These are phyloP conservation scores for Vitis cinerea DNA, from an alignment of 164 flowering plant genomes.

Conservation along the genomic window DNA sequence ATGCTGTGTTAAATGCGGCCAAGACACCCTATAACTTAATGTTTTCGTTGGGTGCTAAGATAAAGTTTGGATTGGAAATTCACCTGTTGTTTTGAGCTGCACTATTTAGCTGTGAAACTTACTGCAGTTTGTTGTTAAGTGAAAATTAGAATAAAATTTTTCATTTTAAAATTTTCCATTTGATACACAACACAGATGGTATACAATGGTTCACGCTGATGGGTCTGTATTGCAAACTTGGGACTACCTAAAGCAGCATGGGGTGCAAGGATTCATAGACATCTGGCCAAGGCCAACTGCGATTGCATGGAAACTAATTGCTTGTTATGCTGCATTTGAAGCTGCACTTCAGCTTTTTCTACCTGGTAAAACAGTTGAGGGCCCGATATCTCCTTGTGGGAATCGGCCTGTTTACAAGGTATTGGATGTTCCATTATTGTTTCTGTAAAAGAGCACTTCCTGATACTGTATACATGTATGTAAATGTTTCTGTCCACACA, in stretches of 20 bases:
- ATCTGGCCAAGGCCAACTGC: conserved; percentile 90
- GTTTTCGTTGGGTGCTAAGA: neutral
- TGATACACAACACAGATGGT: conserved; percentile 66
- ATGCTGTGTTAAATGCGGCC: too few species aligned
- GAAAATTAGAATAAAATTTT: neutral
- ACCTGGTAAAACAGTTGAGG: conserved; percentile 92
- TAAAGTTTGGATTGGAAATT: neutral
- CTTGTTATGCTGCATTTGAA: conserved; percentile 81
- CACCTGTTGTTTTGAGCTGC: neutral
- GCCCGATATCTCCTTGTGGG: conserved; percentile 88
- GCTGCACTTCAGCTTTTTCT: conserved; percentile 84
- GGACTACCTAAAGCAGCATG: conserved; percentile 56
- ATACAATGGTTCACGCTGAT: conserved; percentile 95
- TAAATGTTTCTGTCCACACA: neutral
- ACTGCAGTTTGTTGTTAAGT: too few species aligned
- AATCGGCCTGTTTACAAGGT: conserved; percentile 94
- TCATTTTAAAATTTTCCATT: neutral
- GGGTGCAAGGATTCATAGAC: conserved; percentile 61
- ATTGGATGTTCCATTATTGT: neutral
- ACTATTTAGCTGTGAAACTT: neutral
- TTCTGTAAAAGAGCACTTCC: neutral
- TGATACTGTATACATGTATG: too few species aligned
- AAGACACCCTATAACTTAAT: too few species aligned
- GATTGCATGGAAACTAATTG: conserved; percentile 81
- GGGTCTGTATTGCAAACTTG: conserved; percentile 74